Base-by-base conservation (phyloP, 1,284 basidiomycete genomes). In the Cryptococcus hybrid region DNA sequence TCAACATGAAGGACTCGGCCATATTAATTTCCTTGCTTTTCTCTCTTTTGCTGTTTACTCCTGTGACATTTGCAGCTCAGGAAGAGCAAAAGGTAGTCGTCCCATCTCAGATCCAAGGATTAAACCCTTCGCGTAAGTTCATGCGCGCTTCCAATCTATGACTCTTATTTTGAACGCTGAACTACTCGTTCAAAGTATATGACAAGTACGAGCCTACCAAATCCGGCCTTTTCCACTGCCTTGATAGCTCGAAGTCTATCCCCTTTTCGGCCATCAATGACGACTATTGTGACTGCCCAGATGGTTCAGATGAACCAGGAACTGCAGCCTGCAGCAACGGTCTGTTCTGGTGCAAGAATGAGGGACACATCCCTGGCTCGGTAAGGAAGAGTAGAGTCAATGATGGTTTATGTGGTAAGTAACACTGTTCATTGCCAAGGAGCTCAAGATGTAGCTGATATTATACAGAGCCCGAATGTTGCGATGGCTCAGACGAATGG, bases 401-500 rank as follows among this genome's bases (percentile, higher is more conserved):
- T 58, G 95, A 99, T 72, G 95, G 95, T 2, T 82, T 98, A 40
- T 99, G 95, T 74, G 94, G 91, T 92, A 74, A 46, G 87, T 80
- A 5, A 5, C 15, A 1, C 35, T 51, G 0, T 39, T 15, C 7
- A 47, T 15, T 24, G n/a, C 15, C 7, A 36, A 30, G 4, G 30
- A 30, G 30, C 30, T 30, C 30, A 3, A 30, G 30, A 30, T 30
- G 30, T 30, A 40, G 34, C 37, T n/a, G 15, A 42, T 7, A 24
- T 39, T 42, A 4, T 30, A 11, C 68, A 94, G 92, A 99, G 70
- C 83, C 85, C 2, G 87, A 93, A 71, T 99, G 96, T 74, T 99
- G 95, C 74, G 95, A 99, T 71, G 96, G 96, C n/a, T 91, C 91
- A 0, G 95, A 99, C 74, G 95, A 99, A 77, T 77, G 71, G 72